Conservation (phyloP, 768 basidiomycete genomes). For the Mycena capillaripes region DNA sequence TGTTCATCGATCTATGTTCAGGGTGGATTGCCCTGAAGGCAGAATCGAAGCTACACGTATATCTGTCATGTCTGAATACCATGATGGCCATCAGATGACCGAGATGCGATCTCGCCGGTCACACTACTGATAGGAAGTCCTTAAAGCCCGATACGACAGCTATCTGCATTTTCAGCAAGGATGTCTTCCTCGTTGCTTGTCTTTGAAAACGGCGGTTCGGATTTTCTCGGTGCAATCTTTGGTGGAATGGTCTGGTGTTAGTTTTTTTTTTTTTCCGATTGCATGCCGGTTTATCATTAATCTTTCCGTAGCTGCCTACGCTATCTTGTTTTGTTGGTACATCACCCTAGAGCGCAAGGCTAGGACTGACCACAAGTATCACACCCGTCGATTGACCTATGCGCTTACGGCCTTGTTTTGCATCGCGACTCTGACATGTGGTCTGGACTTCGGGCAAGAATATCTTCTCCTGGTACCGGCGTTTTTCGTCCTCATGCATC, state of each 20-base stretch:
- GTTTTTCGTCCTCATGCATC: neutral
- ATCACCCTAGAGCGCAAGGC: neutral
- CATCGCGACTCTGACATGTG: neutral
- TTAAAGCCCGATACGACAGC: neutral
- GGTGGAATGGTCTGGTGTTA: slow-evolving; percentile 4
- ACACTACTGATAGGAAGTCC: neutral
- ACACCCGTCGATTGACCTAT: slow-evolving; percentile 1
- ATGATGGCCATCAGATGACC: slow-evolving; percentile 9
- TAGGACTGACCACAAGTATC: neutral
- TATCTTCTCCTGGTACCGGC: neutral
- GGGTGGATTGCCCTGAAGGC: neutral
- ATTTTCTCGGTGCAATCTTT: neutral
- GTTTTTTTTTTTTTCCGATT: neutral
- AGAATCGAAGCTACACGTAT: neutral
- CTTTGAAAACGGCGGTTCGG: neutral
- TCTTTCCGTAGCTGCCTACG: neutral
- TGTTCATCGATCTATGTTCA: neutral
- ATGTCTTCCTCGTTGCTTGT: slow-evolving; percentile 1
- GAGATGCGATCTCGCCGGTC: slow-evolving; percentile 7
- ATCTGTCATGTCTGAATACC: neutral
- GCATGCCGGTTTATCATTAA: neutral
- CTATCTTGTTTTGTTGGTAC: neutral
- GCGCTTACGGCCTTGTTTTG: slow-evolving; percentile 3
- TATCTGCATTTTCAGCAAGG: neutral
- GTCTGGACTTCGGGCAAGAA: neutral